phyloP scores from a whole-genome alignment of 2,329 filamentous ascomycete genomes.

The Monilinia fructigena region DNA sequence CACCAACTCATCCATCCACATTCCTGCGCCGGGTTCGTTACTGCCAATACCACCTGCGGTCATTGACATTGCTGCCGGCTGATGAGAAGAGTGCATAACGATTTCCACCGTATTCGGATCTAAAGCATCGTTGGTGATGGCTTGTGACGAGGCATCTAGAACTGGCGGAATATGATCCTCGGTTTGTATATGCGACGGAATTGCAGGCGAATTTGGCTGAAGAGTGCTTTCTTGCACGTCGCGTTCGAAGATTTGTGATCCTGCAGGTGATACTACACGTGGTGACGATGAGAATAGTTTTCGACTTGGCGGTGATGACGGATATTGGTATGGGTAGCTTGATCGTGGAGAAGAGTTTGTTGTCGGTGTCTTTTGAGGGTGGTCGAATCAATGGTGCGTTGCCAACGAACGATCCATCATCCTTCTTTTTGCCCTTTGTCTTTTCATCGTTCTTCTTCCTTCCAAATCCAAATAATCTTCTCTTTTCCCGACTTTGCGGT shows the following conservation, averaged over 20 bases:
- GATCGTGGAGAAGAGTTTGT: slow-evolving; percentile 46
- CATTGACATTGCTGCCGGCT: slow-evolving; percentile 70
- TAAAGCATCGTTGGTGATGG: slow-evolving; percentile 82
- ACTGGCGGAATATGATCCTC: slow-evolving; percentile 93
- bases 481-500: slow-evolving; percentile 53
- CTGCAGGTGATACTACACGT: slow-evolving; percentile 73
- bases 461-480: slow-evolving; percentile 59
- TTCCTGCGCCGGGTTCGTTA: slow-evolving; percentile 41
- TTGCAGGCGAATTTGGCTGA: slow-evolving; percentile 76
- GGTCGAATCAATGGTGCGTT: slow-evolving; percentile 35
- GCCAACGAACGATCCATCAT: slow-evolving; percentile 35
- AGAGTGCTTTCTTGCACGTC: slow-evolving; percentile 80
- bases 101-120: slow-evolving; percentile 92
- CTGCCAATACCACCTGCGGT: slow-evolving; percentile 46
- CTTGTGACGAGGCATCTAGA: slow-evolving; percentile 84
- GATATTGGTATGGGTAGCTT: slow-evolving; percentile 43
- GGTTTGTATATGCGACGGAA: slow-evolving; percentile 88
- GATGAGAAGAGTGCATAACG: slow-evolving; percentile 80
- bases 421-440: slow-evolving; percentile 44
- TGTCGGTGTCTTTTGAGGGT: slow-evolving; percentile 36
- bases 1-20: slow-evolving; percentile 48
- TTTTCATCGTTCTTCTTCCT: slow-evolving; percentile 59
- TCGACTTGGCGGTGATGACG: slow-evolving; percentile 64
- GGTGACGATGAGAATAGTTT: slow-evolving; percentile 68
- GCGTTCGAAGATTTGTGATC: slow-evolving; percentile 85